Evolutionary conservation across 371 early-diverging fungal species (phyloP).

Genomic region (Basidiobolus heterosporus): DNA sequence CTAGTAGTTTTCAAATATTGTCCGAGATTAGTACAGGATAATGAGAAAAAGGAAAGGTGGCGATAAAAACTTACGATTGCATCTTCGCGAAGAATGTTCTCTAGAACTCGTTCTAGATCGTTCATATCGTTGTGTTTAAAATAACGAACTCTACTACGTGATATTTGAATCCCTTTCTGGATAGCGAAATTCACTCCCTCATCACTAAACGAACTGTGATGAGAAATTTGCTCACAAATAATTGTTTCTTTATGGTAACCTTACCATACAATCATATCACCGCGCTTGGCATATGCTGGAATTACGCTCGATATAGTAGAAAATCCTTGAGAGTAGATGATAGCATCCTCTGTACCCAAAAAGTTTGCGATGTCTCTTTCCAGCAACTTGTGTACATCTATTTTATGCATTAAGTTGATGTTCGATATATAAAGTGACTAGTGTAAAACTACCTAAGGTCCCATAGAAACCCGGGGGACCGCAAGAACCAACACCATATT

Average conservation of each 20-base stretch:
- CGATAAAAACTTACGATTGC: slow-evolving; percentile 11
- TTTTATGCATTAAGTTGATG: slow-evolving; percentile 1
- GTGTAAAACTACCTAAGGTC: slow-evolving; percentile 42
- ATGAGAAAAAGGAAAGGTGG: background rate
- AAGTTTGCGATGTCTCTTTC: slow-evolving; percentile 82
- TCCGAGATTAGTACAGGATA: slow-evolving; percentile 5
- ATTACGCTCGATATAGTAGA: slow-evolving; percentile 88
- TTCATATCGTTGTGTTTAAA: slow-evolving; percentile 95
- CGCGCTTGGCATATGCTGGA: slow-evolving; percentile 94
- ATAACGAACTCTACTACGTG: slow-evolving; percentile 70
- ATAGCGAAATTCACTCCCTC: slow-evolving; percentile 75
- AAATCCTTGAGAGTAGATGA: slow-evolving; percentile 96
- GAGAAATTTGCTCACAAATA: background rate
- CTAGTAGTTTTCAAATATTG: slow-evolving; percentile 14
- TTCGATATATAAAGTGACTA: background rate
- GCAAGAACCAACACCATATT: slow-evolving; percentile 98
- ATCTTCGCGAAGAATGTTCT: slow-evolving; percentile 49
- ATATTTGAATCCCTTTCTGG: slow-evolving; percentile 82
- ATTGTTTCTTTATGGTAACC: slow-evolving; percentile 3
- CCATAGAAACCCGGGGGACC: slow-evolving; percentile 99
- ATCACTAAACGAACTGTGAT: slow-evolving; percentile 32
- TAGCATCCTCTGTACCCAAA: slow-evolving; percentile 79
- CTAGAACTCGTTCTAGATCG: slow-evolving; percentile 77
- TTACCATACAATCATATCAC: slow-evolving; percentile 84
- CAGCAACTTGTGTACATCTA: slow-evolving; percentile 92